Conservation (phyloP, 257 asterid species). For the Solanum ossicruentum region DNA sequence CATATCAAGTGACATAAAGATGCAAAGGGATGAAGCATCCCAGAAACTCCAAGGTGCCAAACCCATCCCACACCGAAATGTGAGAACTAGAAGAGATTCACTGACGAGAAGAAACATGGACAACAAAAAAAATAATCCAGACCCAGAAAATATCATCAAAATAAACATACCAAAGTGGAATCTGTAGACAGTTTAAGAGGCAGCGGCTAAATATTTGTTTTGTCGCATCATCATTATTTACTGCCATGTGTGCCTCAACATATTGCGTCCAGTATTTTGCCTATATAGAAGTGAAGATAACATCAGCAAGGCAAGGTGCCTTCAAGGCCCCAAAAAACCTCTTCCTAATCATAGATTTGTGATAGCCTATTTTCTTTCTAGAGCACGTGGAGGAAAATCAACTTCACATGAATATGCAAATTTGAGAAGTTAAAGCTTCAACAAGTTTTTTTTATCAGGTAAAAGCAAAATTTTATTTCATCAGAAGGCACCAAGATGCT, state of each 20-base stretch:
- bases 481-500: background rate
- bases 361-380: background rate
- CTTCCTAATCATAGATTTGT: background rate
- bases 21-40: background rate
- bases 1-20: background rate
- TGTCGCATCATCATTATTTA: slow-evolving; percentile 77
- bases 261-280: slow-evolving; percentile 97
- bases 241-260: slow-evolving; percentile 85
- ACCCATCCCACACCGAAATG: background rate
- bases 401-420: background rate
- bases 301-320: background rate
- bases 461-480: background rate
- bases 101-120: background rate
- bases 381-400: background rate
- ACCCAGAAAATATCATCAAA: background rate
- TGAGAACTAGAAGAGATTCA: background rate
- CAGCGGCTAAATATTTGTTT: slow-evolving; percentile 92
- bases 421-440: background rate
- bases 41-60: background rate
- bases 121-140: background rate
- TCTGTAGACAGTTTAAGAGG: slow-evolving; percentile 73
- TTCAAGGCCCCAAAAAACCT: background rate
- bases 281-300: slow-evolving; percentile 17
- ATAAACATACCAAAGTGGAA: slow-evolving; percentile 69
- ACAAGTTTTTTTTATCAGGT: background rate